A percentile compares a stretch with the other conserved stretches of the same genome.
These are phyloP conservation scores for Botryotinia convoluta DNA, from an alignment of 2,329 filamentous ascomycete species.

Conservation along the genomic window DNA sequence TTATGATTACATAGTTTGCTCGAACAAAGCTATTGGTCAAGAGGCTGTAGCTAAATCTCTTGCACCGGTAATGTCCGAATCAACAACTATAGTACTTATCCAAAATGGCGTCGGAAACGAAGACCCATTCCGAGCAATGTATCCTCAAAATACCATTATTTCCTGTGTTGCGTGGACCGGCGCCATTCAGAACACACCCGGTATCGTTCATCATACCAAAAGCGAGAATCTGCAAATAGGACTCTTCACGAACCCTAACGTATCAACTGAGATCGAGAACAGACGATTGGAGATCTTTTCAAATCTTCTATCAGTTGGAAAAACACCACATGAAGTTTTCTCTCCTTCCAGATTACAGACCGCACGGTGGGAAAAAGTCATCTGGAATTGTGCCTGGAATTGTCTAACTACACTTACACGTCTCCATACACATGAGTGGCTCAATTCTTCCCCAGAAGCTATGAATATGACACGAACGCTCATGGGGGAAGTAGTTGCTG, in stretches of 20 bases:
- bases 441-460: slow-evolving; percentile 46
- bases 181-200: slow-evolving; percentile 48
- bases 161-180: slow-evolving; percentile 57
- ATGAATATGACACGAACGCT: slow-evolving; percentile 52
- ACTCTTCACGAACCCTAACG: slow-evolving; percentile 44
- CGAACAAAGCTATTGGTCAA: slow-evolving; percentile 52
- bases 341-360: slow-evolving; percentile 51
- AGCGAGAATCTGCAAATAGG: slow-evolving; percentile 56
- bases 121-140: slow-evolving; percentile 48
- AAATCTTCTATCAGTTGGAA: slow-evolving; percentile 42
- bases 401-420: slow-evolving; percentile 55
- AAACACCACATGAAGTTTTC: slow-evolving; percentile 45
- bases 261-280: slow-evolving; percentile 39
- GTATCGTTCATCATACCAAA: slow-evolving; percentile 48
- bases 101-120: slow-evolving; percentile 63
- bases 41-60: slow-evolving; percentile 40
- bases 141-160: slow-evolving; percentile 51
- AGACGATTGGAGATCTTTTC: slow-evolving; percentile 44
- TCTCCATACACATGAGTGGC: slow-evolving; percentile 50
- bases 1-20: slow-evolving; percentile 58
- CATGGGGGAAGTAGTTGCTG: slow-evolving; percentile 51
- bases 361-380: slow-evolving; percentile 57
- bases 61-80: slow-evolving; percentile 40
- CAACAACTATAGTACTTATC: slow-evolving; percentile 54
- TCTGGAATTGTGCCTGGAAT: slow-evolving; percentile 61